Percentiles rank a stretch among this genome's conserved stretches.
Conservation (phyloP, 352 stramenopile species). For the Phytopythium ostracodes region DNA sequence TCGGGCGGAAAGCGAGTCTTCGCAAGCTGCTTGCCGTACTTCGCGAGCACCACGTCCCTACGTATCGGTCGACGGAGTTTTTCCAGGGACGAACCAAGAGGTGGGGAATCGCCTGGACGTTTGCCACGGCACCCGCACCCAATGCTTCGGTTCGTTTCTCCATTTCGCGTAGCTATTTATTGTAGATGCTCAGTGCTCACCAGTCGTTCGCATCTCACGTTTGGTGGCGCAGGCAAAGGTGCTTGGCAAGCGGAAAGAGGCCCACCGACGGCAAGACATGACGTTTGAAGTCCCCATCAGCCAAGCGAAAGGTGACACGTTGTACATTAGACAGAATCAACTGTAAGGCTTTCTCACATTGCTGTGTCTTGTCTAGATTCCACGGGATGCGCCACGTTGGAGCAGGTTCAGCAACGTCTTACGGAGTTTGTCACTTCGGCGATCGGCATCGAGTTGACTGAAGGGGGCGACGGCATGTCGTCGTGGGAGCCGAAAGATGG, state of each 20-base stretch:
- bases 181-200: not conserved
- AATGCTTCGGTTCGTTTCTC: slow-evolving; percentile 29
- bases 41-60: slow-evolving; percentile 51
- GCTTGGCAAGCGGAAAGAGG: slow-evolving; percentile 80
- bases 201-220: not conserved
- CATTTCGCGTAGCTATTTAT: not conserved
- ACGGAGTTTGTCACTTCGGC: slow-evolving; percentile 22
- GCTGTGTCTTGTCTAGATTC: slow-evolving; percentile 4
- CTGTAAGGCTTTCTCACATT: not conserved
- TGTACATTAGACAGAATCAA: not conserved
- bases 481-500: not conserved
- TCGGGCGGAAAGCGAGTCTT: slow-evolving; percentile 91
- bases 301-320: slow-evolving; percentile 14
- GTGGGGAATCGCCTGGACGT: slow-evolving; percentile 95
- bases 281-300: slow-evolving; percentile 40
- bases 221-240: slow-evolving; percentile 51
- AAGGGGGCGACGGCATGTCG: not conserved
- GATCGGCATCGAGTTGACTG: not conserved
- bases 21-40: slow-evolving; percentile 85
- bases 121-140: slow-evolving; percentile 29
- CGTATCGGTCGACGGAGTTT: slow-evolving; percentile 92
- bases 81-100: slow-evolving; percentile 90
- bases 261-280: slow-evolving; percentile 48
- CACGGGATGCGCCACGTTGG: slow-evolving; percentile 35
- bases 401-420: slow-evolving; percentile 38